These are phyloP conservation scores for Nigrospora osmanthi DNA, from an alignment of 2,329 filamentous ascomycete species.

Conservation along the genomic window DNA sequence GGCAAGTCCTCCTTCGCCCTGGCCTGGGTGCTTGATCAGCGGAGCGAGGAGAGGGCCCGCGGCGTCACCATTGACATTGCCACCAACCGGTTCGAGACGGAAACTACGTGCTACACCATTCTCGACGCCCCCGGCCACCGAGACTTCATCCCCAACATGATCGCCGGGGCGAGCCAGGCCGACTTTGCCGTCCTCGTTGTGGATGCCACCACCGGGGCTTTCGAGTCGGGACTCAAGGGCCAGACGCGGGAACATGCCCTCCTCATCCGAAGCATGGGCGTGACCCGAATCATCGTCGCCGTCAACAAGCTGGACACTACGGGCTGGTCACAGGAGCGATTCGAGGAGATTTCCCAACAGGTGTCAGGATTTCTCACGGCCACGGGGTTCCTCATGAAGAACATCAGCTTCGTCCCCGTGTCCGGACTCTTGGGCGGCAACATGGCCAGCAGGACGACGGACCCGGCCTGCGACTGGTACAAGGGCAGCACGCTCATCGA, in stretches of 20 bases:
- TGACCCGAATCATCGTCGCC: conserved; percentile 80
- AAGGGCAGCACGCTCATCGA: conserved; percentile 70
- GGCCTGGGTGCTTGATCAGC: conserved; percentile 94
- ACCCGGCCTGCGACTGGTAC: conserved; percentile 67
- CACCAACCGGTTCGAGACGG: conserved; percentile 88
- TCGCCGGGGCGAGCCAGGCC: conserved; percentile 89
- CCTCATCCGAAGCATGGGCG: conserved; percentile 81
- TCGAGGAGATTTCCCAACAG: conserved; percentile 77
- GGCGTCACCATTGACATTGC: conserved; percentile 97
- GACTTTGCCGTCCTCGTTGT: conserved; percentile 94
- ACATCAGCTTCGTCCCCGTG: conserved; percentile 80
- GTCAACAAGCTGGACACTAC: conserved; percentile 94
- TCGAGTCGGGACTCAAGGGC: conserved; percentile 86
- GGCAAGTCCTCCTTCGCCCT: conserved; percentile 94
- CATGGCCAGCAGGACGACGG: conserved; percentile 53
- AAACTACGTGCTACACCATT: conserved; percentile 82
- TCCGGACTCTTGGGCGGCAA: conserved; percentile 88
- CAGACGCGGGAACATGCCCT: conserved; percentile 93
- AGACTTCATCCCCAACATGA: conserved; percentile 99
- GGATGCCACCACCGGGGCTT: conserved; percentile 82
- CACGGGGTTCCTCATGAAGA: conserved; percentile 74
- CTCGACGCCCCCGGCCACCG: conserved; percentile 90
- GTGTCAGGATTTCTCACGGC: conserved; percentile 74
- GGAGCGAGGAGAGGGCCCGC: conserved; percentile 77
- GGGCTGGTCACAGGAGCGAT: conserved; percentile 73